A percentile compares a stretch with the other conserved stretches of the same genome.
Evolutionary conservation across 805 yeast genomes (phyloP).

Genomic region (Scheffersomyces lignosus): DNA sequence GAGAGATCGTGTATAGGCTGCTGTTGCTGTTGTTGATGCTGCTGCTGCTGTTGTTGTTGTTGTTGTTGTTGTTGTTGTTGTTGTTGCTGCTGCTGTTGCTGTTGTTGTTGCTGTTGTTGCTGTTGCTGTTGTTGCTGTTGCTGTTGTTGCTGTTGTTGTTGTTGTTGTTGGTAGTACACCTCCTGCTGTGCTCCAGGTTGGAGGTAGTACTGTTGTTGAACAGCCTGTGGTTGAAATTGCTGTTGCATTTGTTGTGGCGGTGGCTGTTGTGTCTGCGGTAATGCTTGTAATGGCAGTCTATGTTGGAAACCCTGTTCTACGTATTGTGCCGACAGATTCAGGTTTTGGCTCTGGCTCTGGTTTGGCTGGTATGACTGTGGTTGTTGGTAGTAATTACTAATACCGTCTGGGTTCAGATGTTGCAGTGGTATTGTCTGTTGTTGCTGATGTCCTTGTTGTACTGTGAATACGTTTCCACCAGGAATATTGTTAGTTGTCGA

Average conservation of each 20-base stretch:
- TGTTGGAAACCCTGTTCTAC: neutral
- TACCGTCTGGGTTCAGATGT: too few species aligned
- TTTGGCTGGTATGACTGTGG: too few species aligned
- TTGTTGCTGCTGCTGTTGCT: conserved; percentile 17
- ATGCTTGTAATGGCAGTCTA: neutral
- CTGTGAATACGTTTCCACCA: too few species aligned
- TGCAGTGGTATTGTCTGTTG: too few species aligned
- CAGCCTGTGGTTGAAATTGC: neutral
- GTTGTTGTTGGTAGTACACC: neutral
- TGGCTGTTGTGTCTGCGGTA: neutral
- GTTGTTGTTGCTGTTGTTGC: conserved; percentile 3
- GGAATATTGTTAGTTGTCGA: too few species aligned
- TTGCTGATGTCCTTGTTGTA: too few species aligned
- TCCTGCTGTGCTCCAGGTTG: neutral
- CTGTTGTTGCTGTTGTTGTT: conserved; percentile 4
- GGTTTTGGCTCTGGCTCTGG: too few species aligned
- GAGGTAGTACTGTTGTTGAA: neutral
- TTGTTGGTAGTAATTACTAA: too few species aligned
- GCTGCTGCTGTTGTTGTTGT: too few species aligned
- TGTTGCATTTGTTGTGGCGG: conserved; percentile 1
- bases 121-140: conserved; percentile 8
- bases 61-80: conserved; percentile 12
- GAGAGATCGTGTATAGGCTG: neutral
- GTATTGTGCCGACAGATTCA: neutral
- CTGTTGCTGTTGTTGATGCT: too few species aligned